Evolutionary conservation across 73 alveolate genomes (phyloP).

Genomic region (Paraurostyla sp.): DNA sequence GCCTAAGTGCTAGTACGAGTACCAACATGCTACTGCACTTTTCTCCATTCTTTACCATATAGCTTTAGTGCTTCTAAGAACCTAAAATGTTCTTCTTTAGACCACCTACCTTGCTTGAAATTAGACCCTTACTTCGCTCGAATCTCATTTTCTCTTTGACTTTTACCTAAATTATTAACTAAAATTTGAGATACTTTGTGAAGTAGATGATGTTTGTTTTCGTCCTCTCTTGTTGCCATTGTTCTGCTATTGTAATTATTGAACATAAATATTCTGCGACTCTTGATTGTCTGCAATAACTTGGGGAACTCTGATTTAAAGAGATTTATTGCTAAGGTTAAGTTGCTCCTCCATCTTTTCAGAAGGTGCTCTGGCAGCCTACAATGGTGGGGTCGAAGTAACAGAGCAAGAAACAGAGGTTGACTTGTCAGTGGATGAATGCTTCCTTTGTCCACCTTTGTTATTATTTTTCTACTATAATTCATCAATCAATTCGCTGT

Average conservation of each 20-base stretch:
- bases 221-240: constrained; percentile 48
- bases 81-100: constrained; percentile 79
- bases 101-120: constrained; percentile 88
- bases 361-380: constrained; percentile 14
- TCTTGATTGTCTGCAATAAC: not conserved
- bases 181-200: not conserved
- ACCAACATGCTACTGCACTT: constrained; percentile 86
- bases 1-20: constrained; percentile 90
- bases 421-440: not conserved
- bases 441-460: not conserved
- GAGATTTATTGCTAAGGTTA: not conserved
- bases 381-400: constrained; percentile 16
- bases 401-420: constrained; percentile 11
- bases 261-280: not conserved
- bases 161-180: not conserved
- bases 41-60: constrained; percentile 90
- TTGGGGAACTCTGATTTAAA: not conserved
- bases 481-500: not conserved
- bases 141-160: not conserved
- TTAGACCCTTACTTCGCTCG: constrained; percentile 62
- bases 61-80: constrained; percentile 83
- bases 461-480: not conserved
- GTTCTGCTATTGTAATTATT: not conserved
- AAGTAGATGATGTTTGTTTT: not conserved
- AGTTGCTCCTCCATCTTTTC: not conserved